Percentiles rank a stretch among this genome's conserved stretches.
Conservation (phyloP, 1,139 yeast genomes). For the Hemisphaericaspora lyxosophila region DNA sequence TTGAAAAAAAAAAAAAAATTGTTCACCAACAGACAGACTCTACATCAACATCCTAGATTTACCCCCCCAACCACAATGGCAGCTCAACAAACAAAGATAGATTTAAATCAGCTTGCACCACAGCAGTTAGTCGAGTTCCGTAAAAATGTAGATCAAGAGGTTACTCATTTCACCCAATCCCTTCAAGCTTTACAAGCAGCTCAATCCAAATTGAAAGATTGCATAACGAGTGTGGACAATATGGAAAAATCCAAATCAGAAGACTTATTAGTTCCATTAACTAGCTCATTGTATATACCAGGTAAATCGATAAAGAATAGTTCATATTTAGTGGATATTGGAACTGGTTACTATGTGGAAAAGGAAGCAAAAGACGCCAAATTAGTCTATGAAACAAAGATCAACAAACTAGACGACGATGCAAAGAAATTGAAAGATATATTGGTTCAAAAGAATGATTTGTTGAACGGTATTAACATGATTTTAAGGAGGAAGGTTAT, state of each 20-base stretch:
- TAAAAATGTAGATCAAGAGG: constrained; percentile 79
- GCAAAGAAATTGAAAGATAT: constrained; percentile 72
- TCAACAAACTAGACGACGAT: constrained; percentile 70
- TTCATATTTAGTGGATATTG: constrained; percentile 86
- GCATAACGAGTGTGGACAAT: constrained; percentile 66
- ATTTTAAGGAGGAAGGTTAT: constrained; percentile 48
- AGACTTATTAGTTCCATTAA: constrained; percentile 74
- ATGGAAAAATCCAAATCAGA: constrained; percentile 49
- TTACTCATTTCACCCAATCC: constrained; percentile 82
- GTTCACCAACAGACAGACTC: neutral
- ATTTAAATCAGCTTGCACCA: constrained; percentile 68
- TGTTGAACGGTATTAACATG: constrained; percentile 52
- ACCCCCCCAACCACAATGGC: constrained; percentile 12
- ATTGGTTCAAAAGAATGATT: constrained; percentile 61
- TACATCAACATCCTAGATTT: neutral
- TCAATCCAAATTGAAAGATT: constrained; percentile 77
- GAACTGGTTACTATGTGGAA: constrained; percentile 93
- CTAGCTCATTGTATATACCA: constrained; percentile 86
- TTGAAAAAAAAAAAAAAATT: too few relatives aligned
- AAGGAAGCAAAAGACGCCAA: constrained; percentile 69
- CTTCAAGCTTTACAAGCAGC: constrained; percentile 84
- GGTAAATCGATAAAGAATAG: constrained; percentile 67
- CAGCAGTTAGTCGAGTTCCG: constrained; percentile 86
- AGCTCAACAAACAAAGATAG: constrained; percentile 35
- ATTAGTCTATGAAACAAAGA: constrained; percentile 71